A percentile compares a stretch with the other conserved stretches of the same genome.
Evolutionary conservation across 208 protist genomes (phyloP).

Genomic region (Angomonas ambiguus): DNA sequence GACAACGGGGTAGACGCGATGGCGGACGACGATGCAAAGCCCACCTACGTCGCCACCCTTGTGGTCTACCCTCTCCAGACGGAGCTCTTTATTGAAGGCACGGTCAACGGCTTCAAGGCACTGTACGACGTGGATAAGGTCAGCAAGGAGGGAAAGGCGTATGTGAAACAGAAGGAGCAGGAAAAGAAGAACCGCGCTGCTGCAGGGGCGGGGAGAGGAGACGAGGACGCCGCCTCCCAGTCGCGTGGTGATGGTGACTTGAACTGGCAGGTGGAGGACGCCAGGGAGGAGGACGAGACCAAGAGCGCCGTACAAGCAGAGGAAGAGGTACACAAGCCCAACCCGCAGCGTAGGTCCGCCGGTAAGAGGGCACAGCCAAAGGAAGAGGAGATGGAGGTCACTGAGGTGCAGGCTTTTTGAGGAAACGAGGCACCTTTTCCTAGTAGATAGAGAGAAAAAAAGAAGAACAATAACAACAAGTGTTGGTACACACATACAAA

Average conservation of each 20-base stretch:
- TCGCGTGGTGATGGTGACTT: background rate
- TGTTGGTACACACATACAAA: conserved; percentile 1
- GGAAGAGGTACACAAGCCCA: background rate
- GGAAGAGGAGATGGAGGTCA: background rate
- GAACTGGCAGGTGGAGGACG: background rate
- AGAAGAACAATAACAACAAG: conserved; percentile 6
- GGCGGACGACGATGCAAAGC: conserved; percentile 6
- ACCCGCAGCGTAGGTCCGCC: background rate
- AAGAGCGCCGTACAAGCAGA: background rate
- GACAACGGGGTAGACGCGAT: background rate
- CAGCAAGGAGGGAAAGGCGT: background rate
- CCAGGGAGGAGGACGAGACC: background rate
- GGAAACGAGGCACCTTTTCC: background rate
- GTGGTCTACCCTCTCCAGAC: conserved; percentile 74
- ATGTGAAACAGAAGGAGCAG: background rate
- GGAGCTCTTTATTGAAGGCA: conserved; percentile 79
- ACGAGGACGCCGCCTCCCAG: background rate
- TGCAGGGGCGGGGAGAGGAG: background rate
- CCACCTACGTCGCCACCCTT: conserved; percentile 40
- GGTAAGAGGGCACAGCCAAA: too few relatives aligned
- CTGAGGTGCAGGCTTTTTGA: background rate
- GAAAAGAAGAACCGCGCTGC: background rate
- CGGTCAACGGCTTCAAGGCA: conserved; percentile 3
- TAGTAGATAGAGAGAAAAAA: background rate
- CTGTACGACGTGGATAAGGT: background rate